phyloP scores from a whole-genome alignment of 805 yeast species.

The Lipomyces orientalis region DNA sequence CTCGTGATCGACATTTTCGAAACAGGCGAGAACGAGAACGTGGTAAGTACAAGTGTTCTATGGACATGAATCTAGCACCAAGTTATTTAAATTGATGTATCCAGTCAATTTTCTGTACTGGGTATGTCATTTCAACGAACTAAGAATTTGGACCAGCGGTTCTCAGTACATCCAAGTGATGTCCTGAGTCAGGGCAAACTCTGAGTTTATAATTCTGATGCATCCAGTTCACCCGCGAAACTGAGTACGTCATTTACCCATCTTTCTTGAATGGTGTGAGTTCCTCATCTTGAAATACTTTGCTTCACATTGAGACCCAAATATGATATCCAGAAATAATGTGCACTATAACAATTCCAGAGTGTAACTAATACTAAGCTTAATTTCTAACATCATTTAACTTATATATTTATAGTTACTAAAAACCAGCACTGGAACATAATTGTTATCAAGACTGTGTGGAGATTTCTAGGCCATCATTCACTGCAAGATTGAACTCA shows the following conservation, averaged over 20 bases:
- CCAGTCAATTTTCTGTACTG: not conserved
- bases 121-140: not conserved
- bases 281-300: not conserved
- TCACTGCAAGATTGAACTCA: conserved; percentile 3
- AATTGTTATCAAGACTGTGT: too few relatives aligned
- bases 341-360: not conserved
- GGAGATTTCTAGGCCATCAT: not conserved
- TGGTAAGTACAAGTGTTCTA: too few relatives aligned
- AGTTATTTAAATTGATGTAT: not conserved
- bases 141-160: not conserved
- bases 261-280: not conserved
- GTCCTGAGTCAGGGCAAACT: not conserved
- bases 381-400: too few relatives aligned
- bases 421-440: too few relatives aligned
- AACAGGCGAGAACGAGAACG: too few relatives aligned
- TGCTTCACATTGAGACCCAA: conserved; percentile 1
- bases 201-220: not conserved
- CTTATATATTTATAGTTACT: too few relatives aligned
- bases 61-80: not conserved
- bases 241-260: conserved; percentile 1
- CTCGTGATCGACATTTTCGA: too few relatives aligned
- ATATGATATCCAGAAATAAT: not conserved
- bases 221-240: not conserved
- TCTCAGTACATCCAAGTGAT: conserved; percentile 1
- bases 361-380: not conserved